These are phyloP conservation scores for Naganishia randhawae DNA, from an alignment of 768 basidiomycete genomes.

Conservation along the genomic window DNA sequence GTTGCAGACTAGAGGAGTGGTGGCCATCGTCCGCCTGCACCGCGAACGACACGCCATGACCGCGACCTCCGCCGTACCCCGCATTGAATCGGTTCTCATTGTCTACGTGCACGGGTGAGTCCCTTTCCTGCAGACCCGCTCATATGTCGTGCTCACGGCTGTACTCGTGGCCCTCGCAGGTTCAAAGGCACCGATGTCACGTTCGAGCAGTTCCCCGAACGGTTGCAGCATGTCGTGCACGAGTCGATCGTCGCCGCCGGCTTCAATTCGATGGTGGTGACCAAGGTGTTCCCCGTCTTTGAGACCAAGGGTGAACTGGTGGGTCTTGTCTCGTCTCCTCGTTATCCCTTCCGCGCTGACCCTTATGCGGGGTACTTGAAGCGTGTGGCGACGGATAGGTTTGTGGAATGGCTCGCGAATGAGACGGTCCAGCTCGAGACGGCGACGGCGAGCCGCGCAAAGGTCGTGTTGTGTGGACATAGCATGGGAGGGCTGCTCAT, in stretches of 20 bases:
- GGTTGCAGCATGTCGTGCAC: constrained; percentile 70
- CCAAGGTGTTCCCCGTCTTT: constrained; percentile 80
- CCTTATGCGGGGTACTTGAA: constrained; percentile 44
- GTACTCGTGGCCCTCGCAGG: constrained; percentile 26
- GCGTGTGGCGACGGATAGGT: constrained; percentile 75
- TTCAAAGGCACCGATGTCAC: constrained; percentile 53
- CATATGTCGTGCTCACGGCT: background rate
- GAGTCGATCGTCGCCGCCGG: constrained; percentile 45
- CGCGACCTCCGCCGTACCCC: background rate
- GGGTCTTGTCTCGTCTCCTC: constrained; percentile 39
- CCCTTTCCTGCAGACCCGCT: background rate
- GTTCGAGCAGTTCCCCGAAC: constrained; percentile 63
- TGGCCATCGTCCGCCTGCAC: too few relatives aligned
- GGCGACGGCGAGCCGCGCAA: constrained; percentile 54
- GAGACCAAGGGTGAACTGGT: constrained; percentile 93
- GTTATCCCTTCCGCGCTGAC: too few relatives aligned
- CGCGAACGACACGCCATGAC: background rate
- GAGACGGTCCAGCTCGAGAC: constrained; percentile 80
- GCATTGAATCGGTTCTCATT: constrained; percentile 34
- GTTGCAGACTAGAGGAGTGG: too few relatives aligned
- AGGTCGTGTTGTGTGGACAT: constrained; percentile 83
- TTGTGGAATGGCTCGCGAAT: constrained; percentile 90
- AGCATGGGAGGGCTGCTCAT: constrained; percentile 88
- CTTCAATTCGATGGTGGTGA: constrained; percentile 60
- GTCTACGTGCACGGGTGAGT: constrained; percentile 51